These are phyloP conservation scores for Inonotus obliquus DNA, from an alignment of 1,284 basidiomycete species.

Conservation along the genomic window DNA sequence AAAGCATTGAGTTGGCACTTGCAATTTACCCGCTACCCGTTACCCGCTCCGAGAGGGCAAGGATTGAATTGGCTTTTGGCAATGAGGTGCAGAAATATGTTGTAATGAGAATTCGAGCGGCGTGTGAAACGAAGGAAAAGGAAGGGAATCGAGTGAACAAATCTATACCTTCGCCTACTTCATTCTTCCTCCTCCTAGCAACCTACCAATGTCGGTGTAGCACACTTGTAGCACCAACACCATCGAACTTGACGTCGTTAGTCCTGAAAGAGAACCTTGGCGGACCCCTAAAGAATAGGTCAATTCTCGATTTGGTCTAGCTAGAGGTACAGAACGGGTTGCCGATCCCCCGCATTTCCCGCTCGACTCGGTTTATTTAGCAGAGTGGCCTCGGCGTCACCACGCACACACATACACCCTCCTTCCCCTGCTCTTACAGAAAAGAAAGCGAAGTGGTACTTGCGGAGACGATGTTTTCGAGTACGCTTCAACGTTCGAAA, in stretches of 20 bases:
- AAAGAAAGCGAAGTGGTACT: neutral
- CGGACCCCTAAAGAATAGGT: neutral
- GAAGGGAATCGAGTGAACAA: no score
- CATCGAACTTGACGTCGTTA: no score
- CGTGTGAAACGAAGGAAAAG: neutral
- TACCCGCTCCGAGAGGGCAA: no score
- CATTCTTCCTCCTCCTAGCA: neutral
- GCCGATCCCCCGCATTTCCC: neutral
- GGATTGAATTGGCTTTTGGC: no score
- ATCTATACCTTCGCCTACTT: no score
- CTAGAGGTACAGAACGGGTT: neutral
- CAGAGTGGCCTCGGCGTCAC: neutral
- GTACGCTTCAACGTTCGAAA: conserved; percentile 13
- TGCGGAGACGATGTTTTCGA: neutral
- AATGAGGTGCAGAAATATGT: no score
- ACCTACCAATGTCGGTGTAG: no score
- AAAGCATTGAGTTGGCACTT: no score
- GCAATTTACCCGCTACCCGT: no score
- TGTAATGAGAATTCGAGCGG: neutral
- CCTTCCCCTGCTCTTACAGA: neutral
- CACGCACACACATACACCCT: neutral
- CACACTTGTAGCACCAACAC: no score
- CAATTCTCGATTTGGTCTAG: neutral
- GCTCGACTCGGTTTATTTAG: neutral
- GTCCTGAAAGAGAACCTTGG: no score